Evolutionary conservation across 495 filamentous ascomycete species (phyloP).

Genomic region (Tuber brumale): DNA sequence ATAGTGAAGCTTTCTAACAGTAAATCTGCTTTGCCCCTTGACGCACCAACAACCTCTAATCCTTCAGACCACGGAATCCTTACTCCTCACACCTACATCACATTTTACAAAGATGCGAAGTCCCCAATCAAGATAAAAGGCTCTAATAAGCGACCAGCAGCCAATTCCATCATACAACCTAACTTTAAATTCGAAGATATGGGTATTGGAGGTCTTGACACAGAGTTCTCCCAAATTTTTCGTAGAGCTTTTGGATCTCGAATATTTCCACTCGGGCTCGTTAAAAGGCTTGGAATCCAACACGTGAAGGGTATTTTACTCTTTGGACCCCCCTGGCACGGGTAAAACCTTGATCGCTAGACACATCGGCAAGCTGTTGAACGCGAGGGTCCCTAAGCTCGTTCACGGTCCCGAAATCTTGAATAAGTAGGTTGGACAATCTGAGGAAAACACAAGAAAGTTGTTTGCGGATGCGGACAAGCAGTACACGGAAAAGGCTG

Average conservation of each 20-base stretch:
- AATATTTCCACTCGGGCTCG: conserved; percentile 85
- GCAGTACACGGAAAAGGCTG: conserved; percentile 96
- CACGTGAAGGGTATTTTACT: conserved; percentile 95
- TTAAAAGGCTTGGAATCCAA: conserved; percentile 90
- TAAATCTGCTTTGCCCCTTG: conserved; percentile 40
- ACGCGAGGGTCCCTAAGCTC: conserved; percentile 90
- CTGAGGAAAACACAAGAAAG: conserved; percentile 96
- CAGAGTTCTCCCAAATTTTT: conserved; percentile 93
- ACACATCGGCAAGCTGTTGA: conserved; percentile 97
- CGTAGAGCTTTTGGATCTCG: conserved; percentile 93
- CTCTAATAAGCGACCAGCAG: conserved; percentile 73
- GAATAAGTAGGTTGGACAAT: conserved; percentile 96
- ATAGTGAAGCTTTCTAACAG: conserved; percentile 68
- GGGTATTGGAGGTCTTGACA: conserved; percentile 93
- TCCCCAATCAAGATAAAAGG: conserved; percentile 81
- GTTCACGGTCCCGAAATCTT: conserved; percentile 97
- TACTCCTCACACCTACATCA: conserved; percentile 66
- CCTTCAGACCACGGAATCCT: conserved; percentile 67
- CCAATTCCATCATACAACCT: conserved; percentile 87
- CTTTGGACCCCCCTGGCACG: conserved; percentile 88
- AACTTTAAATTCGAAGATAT: conserved; percentile 98
- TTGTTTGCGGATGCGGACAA: conserved; percentile 97
- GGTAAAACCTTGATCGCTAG: conserved; percentile 96
- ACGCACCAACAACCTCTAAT: conserved; percentile 49
- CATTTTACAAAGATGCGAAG: conserved; percentile 77